Evolutionary conservation across 371 early-diverging fungal genomes (phyloP).

Genomic region (Syncephalastrum monosporum): DNA sequence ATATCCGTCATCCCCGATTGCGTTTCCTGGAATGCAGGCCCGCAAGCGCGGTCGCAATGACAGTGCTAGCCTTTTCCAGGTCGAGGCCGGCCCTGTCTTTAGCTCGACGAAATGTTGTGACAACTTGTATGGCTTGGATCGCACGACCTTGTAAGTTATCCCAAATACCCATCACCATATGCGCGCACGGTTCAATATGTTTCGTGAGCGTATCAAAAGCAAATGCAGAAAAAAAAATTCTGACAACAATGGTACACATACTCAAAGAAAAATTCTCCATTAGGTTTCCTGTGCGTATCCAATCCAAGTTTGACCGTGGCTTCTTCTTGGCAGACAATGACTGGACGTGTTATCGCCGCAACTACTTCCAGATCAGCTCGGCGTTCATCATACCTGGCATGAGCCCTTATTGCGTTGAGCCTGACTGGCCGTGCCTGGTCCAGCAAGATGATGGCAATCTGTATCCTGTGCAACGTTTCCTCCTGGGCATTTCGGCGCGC

Average conservation of each 20-base stretch:
- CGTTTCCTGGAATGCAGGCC: no score
- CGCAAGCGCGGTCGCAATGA: constrained; percentile 19
- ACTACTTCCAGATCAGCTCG: constrained; percentile 90
- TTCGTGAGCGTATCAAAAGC: no score
- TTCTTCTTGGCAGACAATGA: constrained; percentile 78
- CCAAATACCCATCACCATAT: no score
- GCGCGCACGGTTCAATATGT: no score
- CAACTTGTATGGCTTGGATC: constrained; percentile 62
- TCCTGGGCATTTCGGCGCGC: constrained; percentile 72
- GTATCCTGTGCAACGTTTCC: constrained; percentile 59
- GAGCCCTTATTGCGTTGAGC: constrained; percentile 37
- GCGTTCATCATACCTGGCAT: constrained; percentile 65
- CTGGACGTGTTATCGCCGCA: constrained; percentile 96
- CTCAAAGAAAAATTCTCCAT: neutral
- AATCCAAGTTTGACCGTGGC: constrained; percentile 76
- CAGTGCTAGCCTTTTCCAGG: constrained; percentile 27
- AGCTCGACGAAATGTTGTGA: constrained; percentile 62
- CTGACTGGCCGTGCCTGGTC: constrained; percentile 64
- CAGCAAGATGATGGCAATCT: constrained; percentile 46
- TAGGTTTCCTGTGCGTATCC: constrained; percentile 37
- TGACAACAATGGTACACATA: neutral
- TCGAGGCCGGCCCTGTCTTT: constrained; percentile 60
- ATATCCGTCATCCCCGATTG: constrained; percentile 6
- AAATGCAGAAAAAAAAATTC: neutral
- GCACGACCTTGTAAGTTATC: constrained; percentile 51